phyloP scores from a whole-genome alignment of 164 flowering plant species.

The Echeveria elegans region DNA sequence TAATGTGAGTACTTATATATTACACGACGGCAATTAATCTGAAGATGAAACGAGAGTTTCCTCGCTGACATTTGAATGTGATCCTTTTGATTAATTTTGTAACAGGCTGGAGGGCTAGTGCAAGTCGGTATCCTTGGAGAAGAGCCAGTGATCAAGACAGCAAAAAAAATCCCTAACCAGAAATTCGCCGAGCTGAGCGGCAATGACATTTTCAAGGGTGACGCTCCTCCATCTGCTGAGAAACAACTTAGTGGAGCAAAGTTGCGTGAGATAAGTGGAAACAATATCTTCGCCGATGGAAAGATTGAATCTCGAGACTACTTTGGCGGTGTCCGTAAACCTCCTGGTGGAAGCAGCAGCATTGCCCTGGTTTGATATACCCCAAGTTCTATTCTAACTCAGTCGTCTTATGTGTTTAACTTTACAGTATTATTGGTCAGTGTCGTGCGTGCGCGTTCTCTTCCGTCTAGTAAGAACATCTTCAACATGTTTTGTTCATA shows the following conservation, averaged over 20 bases:
- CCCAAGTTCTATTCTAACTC: conserved; percentile 27
- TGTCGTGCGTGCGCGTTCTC: conserved; percentile 4
- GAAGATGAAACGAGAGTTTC: not conserved
- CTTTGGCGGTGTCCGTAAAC: conserved; percentile 93
- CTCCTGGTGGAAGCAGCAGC: conserved; percentile 99
- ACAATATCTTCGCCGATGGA: conserved; percentile 85
- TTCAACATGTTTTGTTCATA: conserved; percentile 6
- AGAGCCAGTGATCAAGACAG: conserved; percentile 53
- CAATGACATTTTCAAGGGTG: conserved; percentile 86
- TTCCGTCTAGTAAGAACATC: conserved; percentile 14
- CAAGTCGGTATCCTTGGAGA: conserved; percentile 27
- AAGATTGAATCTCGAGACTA: conserved; percentile 65
- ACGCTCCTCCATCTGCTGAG: conserved; percentile 62
- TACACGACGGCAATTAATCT: not conserved
- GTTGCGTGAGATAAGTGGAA: conserved; percentile 85
- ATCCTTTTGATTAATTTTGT: too few relatives aligned
- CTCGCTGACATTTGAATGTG: not conserved
- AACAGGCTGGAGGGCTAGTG: conserved; percentile 16
- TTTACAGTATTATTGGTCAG: conserved; percentile 4
- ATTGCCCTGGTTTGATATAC: conserved; percentile 65
- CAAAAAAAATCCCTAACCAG: conserved; percentile 75
- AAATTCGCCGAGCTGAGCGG: conserved; percentile 83
- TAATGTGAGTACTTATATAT: conserved; percentile 22
- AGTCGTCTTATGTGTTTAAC: conserved; percentile 10
- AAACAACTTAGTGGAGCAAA: conserved; percentile 77